Conservation (phyloP, 1,284 basidiomycete genomes). For the Cryptococcus depauperatus region DNA sequence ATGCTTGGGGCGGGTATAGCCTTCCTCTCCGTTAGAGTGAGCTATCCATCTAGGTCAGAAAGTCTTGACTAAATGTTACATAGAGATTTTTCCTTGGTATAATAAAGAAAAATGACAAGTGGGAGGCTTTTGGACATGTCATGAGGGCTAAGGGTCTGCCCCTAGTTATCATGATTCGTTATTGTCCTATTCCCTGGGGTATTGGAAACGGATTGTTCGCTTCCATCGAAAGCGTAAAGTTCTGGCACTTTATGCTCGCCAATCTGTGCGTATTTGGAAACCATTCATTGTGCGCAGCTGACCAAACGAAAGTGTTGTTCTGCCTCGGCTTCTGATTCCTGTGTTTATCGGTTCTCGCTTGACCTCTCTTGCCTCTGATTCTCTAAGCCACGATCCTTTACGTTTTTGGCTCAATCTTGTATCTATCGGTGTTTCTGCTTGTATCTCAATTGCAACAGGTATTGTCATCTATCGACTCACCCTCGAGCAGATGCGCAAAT, state of each 20-base stretch:
- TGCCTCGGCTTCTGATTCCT: constrained; percentile 38
- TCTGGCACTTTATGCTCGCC: constrained; percentile 42
- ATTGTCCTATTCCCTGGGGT: constrained; percentile 42
- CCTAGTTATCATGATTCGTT: constrained; percentile 44
- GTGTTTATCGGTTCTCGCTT: constrained; percentile 45
- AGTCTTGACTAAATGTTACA: not conserved
- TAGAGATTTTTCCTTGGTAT: constrained; percentile 42
- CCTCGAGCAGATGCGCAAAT: constrained; percentile 39
- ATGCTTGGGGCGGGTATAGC: constrained; percentile 35
- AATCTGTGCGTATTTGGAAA: constrained; percentile 37
- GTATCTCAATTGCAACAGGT: constrained; percentile 34
- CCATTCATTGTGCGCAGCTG: too few species aligned
- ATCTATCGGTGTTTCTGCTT: constrained; percentile 28
- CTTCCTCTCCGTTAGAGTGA: constrained; percentile 39
- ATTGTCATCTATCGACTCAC: constrained; percentile 43
- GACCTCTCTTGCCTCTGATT: constrained; percentile 30
- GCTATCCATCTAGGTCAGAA: constrained; percentile 4
- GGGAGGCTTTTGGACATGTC: constrained; percentile 44
- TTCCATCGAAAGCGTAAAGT: constrained; percentile 42
- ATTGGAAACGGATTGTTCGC: constrained; percentile 7
- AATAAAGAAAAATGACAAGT: constrained; percentile 39
- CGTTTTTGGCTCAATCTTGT: constrained; percentile 42
- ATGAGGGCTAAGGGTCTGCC: constrained; percentile 41
- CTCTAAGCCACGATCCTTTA: constrained; percentile 24
- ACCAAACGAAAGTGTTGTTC: constrained; percentile 20